Base-by-base conservation (phyloP, 176 grass and related monocot genomes). In the Ensete glaucum region DNA sequence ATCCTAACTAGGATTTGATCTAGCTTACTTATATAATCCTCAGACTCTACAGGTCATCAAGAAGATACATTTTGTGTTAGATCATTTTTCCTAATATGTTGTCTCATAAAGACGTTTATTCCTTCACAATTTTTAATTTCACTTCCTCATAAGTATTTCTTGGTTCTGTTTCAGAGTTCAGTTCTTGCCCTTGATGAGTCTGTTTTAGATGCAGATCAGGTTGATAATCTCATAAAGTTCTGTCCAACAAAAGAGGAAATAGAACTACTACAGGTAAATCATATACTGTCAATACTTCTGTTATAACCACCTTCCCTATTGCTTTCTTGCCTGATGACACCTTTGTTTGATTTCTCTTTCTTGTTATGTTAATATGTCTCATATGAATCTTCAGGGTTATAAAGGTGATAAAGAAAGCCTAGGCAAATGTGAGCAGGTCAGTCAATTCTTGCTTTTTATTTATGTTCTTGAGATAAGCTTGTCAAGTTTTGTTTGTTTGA, bases 221-320 rank as follows among this genome's bases (percentile, higher is more conserved):
- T 98, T 52, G 90, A 93, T 74, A 81, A 92, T 76, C 84, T 98
- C 23, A 88, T 98, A 87, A 98, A 98, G 69, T 93, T 93, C 59
- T 98, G 94, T 73, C 94, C 94, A 74, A 93, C 94, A 27, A 93
- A 93, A 80, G 94, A 93, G 62, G 94, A 98, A 84, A 86, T 93
- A 82, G 88, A 90, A 75, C 57, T 87, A 43, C 88, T 98, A 75
- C 92, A 89, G 83, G 94, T 98, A 91, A 91, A 68, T 84, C 72
- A 77, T 64, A 43, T 64, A 60, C 57, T 60, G 57, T 19, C 57
- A 60, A 20, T 48, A 43, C 49, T 69, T 7, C 1, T 70, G 17
- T 48, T 48, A 50, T 15, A 2, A 29, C 2, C 13, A 16, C 12
- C 8, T 68, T 62, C 23, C 15, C 2, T 68, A 8, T 16, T 68